Evolutionary conservation across 1,284 basidiomycete genomes (phyloP).

Genomic region (Tilletia horrida): DNA sequence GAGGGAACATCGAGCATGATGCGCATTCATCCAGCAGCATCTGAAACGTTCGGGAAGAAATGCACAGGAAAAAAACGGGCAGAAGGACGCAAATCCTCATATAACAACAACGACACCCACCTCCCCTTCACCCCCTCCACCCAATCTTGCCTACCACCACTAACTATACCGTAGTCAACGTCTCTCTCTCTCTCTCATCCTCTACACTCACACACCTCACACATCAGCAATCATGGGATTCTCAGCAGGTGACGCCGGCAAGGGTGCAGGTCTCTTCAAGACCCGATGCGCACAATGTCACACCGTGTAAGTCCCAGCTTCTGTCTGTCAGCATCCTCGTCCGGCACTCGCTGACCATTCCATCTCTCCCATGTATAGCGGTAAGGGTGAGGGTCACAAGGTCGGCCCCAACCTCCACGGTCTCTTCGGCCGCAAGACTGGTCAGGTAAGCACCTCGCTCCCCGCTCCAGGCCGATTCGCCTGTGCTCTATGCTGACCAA

Average conservation of each 20-base stretch:
- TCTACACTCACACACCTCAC: background rate
- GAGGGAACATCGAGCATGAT: too few species aligned
- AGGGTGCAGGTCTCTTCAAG: constrained; percentile 56
- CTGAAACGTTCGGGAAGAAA: too few species aligned
- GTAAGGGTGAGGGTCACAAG: constrained; percentile 72
- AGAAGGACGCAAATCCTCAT: too few species aligned
- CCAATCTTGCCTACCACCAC: background rate
- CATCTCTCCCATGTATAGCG: too few species aligned
- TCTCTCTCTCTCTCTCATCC: background rate
- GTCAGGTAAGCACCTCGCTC: constrained; percentile 55
- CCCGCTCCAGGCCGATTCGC: background rate
- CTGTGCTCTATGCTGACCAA: background rate
- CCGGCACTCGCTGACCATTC: too few species aligned
- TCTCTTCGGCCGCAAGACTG: constrained; percentile 80
- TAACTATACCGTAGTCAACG: background rate
- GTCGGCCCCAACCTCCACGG: constrained; percentile 94
- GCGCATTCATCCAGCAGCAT: too few species aligned
- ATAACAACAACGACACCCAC: too few species aligned
- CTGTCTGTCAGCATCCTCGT: too few species aligned
- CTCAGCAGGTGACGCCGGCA: constrained; percentile 45
- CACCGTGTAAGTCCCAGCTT: constrained; percentile 74
- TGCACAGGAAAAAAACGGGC: too few species aligned
- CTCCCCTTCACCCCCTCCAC: background rate
- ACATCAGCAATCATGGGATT: constrained; percentile 36
- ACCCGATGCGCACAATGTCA: constrained; percentile 98